A percentile compares a stretch with the other conserved stretches of the same genome.
Evolutionary conservation across 2,329 filamentous ascomycete species (phyloP).

Genomic region (Beauveria australis): DNA sequence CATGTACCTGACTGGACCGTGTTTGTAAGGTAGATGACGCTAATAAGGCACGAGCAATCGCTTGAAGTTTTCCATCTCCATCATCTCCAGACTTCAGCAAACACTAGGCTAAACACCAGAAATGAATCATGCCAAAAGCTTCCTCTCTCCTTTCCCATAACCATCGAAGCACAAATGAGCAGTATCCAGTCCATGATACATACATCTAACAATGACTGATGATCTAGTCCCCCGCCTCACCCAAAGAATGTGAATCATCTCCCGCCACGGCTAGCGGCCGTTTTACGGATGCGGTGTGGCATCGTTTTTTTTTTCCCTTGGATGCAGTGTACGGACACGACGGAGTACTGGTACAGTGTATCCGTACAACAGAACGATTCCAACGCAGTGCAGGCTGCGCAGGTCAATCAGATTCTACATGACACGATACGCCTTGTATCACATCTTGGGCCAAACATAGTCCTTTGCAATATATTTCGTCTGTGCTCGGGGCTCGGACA

Average conservation of each 20-base stretch:
- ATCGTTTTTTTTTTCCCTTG: background rate
- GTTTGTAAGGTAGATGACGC: too few species aligned
- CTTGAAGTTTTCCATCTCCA: background rate
- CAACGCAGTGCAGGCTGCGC: background rate
- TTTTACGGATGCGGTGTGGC: background rate
- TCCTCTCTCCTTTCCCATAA: background rate
- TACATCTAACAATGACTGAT: too few species aligned
- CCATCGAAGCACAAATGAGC: background rate
- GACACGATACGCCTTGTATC: background rate
- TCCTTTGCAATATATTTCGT: slow-evolving; percentile 1
- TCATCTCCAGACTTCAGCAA: background rate
- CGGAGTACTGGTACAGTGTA: background rate
- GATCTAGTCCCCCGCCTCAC: too few species aligned
- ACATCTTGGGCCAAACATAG: background rate
- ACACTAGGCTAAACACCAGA: background rate
- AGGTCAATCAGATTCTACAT: background rate
- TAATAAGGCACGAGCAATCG: too few species aligned
- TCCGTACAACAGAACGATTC: background rate
- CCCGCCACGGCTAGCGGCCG: background rate
- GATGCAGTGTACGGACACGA: background rate
- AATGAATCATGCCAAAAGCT: background rate
- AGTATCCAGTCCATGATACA: background rate
- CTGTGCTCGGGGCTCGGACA: slow-evolving; percentile 6
- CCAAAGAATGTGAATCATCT: background rate
- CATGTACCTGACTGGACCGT: background rate